Base-by-base conservation (phyloP, 192 early-diverging fungal genomes). In the Diversispora epigaea region DNA sequence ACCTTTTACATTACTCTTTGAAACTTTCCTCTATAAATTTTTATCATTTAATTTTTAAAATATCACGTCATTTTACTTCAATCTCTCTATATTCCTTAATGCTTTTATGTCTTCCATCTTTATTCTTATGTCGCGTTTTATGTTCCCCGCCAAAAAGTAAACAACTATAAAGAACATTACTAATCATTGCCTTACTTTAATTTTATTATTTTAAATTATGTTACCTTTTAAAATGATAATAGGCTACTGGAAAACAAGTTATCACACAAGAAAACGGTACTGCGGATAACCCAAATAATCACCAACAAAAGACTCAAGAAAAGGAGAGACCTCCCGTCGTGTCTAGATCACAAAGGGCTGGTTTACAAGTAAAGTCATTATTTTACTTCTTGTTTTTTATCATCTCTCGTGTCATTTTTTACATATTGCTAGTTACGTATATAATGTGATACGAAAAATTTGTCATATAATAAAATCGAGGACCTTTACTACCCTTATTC, bases 291-390 rank as follows among this genome's bases (percentile, higher is more conserved):
- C 25, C n/a, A 12, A 60, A 60, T 11, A 19, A 60, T 12, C 57
- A 60, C 14, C 62, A 39, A 64, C 62, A 39, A 64, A 64, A 64
- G n/a, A 1, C 25, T 14, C 58, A 61, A 61, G 63, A 69, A 55
- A 71, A 71, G 25, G 87, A 86, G 39, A 85, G 85, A 77, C 65
- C 76, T 32, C 85, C 84, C 60, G 79, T 81, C 76, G 71, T 88
- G 50, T 88, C 87, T 61, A 86, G 84, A 68, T 88, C 87, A 61
- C 86, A 86, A 17, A 80, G 87, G 77, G 86, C 87, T 12, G 87
- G 87, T 68, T 80, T 88, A 49, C 87, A 88, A 81, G 87, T 88
- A 87, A 77, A 12, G 25, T 6, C 12, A 11, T 50, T 22, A 10
- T 52, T 22, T 40, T 19, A n/a, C n/a, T 46, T 52, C 22, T 14